Evolutionary conservation across 371 early-diverging fungal species (phyloP), one percentile per base, ranked within the genome.

Genomic region (Dipsacomyces acuminosporus): DNA sequence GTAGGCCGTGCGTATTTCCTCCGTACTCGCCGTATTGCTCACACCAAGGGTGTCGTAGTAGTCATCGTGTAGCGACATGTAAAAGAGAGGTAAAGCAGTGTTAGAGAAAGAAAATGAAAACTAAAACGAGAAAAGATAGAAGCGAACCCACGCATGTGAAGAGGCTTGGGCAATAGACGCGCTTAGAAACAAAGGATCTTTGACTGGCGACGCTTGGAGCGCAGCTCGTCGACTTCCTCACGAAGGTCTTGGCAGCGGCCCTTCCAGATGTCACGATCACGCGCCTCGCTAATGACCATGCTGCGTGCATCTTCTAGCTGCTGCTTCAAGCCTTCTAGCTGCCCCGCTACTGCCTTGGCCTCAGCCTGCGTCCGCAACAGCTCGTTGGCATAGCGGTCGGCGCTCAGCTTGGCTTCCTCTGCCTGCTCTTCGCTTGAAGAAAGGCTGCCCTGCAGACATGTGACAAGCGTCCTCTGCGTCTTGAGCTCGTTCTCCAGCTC

Each of bases 1-100:
- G 54, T 83, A 83, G 0, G 83, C 82, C 8, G 72, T 63, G 48
- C 79, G 73, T 14, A 82, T 78, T 22, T 76, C 73, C 15, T 73
- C 71, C 6, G 48, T 24, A 0, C 73, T 54, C 2, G 77, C 72
- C 8, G 48, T 47, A 6, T 56, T 41, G 17, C 49, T 25, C n/a
- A 74, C 59, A 43, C 67, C 72, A 23, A 79, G 54, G 4, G 64
- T 56, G 51, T 56, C 58, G 48, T 82, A 82, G 60, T 82, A 81
- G 30, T 80, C 77, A 5, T 30, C 30, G 30, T 5, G 30, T 30
- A 30, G 30, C 30, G 30, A 30, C n/a, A n/a, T n/a, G n/a, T n/a
- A n/a, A n/a, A n/a, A n/a, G n/a, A n/a, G n/a, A n/a, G n/a, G n/a
- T n/a, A n/a, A n/a, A n/a, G n/a, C 5, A 30, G 30, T 11, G 30